Evolutionary conservation across 73 alveolate genomes (phyloP).

Genomic region (Paramecium biaurelia): DNA sequence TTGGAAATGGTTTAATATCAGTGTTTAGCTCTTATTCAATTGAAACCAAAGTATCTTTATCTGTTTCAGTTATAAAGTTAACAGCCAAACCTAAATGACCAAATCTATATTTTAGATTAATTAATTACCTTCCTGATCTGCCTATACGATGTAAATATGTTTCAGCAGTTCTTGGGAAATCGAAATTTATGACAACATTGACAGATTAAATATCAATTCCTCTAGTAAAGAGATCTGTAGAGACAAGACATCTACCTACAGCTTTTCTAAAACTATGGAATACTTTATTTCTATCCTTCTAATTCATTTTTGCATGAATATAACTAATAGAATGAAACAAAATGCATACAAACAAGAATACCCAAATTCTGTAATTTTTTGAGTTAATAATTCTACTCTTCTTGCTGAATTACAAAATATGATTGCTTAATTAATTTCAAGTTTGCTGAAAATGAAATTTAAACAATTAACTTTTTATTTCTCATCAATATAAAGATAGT

Average conservation of each 20-base stretch:
- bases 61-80: constrained; percentile 86
- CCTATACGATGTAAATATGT: constrained; percentile 99
- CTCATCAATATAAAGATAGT: constrained; percentile 96
- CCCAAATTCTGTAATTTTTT: constrained; percentile 90
- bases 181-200: constrained; percentile 98
- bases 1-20: constrained; percentile 98
- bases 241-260: constrained; percentile 80
- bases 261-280: constrained; percentile 94
- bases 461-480: constrained; percentile 70
- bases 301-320: constrained; percentile 64
- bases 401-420: constrained; percentile 94
- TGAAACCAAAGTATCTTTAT: constrained; percentile 76
- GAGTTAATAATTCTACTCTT: constrained; percentile 94
- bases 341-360: constrained; percentile 65
- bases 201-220: constrained; percentile 98
- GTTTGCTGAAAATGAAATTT: constrained; percentile 65
- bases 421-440: constrained; percentile 90
- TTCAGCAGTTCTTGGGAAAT: constrained; percentile 97
- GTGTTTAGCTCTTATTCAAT: constrained; percentile 96
- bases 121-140: constrained; percentile 92
- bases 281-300: constrained; percentile 86
- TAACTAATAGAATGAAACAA: neutral
- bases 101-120: constrained; percentile 55
- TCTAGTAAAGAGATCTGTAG: constrained; percentile 97
- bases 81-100: constrained; percentile 93